Evolutionary conservation across 352 stramenopile species (phyloP).

Genomic region (Globisporangium barbulae): DNA sequence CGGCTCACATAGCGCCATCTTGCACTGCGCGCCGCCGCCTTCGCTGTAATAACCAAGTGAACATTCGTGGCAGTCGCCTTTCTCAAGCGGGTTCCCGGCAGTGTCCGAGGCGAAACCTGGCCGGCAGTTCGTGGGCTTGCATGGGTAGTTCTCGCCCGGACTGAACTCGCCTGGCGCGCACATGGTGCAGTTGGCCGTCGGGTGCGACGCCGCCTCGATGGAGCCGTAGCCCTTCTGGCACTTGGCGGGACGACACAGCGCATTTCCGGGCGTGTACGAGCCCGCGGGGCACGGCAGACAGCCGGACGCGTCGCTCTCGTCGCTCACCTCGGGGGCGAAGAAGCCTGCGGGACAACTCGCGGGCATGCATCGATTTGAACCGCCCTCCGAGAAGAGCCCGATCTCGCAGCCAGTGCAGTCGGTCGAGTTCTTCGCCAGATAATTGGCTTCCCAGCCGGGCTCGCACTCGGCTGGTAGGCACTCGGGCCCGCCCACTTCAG

Average conservation of each 20-base stretch:
- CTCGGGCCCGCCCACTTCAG: slow-evolving; percentile 15
- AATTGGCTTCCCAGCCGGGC: slow-evolving; percentile 36
- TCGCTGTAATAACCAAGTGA: slow-evolving; percentile 34
- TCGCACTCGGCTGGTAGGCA: slow-evolving; percentile 35
- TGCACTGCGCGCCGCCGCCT: slow-evolving; percentile 32
- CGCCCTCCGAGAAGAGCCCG: slow-evolving; percentile 37
- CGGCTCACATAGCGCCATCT: slow-evolving; percentile 34
- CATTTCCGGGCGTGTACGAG: slow-evolving; percentile 36
- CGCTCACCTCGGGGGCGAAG: slow-evolving; percentile 31
- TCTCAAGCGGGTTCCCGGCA: slow-evolving; percentile 35
- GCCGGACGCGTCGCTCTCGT: slow-evolving; percentile 18
- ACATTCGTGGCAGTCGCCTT: slow-evolving; percentile 42
- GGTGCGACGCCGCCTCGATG: slow-evolving; percentile 29
- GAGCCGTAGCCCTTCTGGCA: slow-evolving; percentile 38
- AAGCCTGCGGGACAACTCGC: slow-evolving; percentile 35
- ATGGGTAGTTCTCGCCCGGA: slow-evolving; percentile 50
- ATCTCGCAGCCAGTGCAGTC: slow-evolving; percentile 47
- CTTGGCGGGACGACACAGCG: slow-evolving; percentile 30
- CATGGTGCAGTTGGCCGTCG: slow-evolving; percentile 41
- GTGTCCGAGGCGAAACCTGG: slow-evolving; percentile 29
- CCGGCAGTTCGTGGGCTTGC: slow-evolving; percentile 26
- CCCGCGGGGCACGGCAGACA: slow-evolving; percentile 32
- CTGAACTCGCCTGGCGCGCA: slow-evolving; percentile 36
- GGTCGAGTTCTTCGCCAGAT: slow-evolving; percentile 28
- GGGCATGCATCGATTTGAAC: slow-evolving; percentile 24